Percentiles rank a stretch among this genome's conserved stretches.
Evolutionary conservation across 1,284 basidiomycete species (phyloP).

Genomic region (Apiotrichum montevideense): DNA sequence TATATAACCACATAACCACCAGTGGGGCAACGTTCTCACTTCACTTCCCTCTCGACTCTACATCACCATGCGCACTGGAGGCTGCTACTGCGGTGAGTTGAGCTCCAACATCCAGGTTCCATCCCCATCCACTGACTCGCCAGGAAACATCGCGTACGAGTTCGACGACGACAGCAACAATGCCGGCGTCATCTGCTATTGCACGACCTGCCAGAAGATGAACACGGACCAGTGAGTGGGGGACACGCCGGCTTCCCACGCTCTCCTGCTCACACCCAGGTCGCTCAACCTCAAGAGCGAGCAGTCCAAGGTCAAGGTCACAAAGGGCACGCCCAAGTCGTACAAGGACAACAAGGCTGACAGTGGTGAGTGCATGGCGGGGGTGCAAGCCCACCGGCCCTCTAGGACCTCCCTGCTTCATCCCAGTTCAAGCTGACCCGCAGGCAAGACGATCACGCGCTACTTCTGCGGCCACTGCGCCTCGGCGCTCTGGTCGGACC

Average conservation of each 20-base stretch:
- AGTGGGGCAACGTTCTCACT: no score
- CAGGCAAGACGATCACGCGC: constrained; percentile 21
- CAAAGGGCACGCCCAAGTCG: constrained; percentile 11
- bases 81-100: constrained; percentile 9
- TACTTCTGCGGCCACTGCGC: constrained; percentile 29
- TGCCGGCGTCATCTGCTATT: constrained; percentile 14
- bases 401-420: neutral
- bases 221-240: constrained; percentile 6
- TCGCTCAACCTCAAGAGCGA: constrained; percentile 14
- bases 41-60: no score
- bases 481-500: constrained; percentile 16
- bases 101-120: neutral
- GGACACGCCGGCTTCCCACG: neutral
- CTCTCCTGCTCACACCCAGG: constrained; percentile 5
- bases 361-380: constrained; percentile 1
- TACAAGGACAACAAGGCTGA: constrained; percentile 11
- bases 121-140: neutral
- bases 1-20: no score
- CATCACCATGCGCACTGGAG: constrained; percentile 6
- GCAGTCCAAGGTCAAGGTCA: constrained; percentile 9
- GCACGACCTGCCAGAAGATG: constrained; percentile 11
- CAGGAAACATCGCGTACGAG: constrained; percentile 8
- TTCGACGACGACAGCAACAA: constrained; percentile 13
- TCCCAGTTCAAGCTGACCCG: neutral
- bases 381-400: no score